Evolutionary conservation across 345 rosid genomes (phyloP).

Genomic region (Eucalyptus marginata): DNA sequence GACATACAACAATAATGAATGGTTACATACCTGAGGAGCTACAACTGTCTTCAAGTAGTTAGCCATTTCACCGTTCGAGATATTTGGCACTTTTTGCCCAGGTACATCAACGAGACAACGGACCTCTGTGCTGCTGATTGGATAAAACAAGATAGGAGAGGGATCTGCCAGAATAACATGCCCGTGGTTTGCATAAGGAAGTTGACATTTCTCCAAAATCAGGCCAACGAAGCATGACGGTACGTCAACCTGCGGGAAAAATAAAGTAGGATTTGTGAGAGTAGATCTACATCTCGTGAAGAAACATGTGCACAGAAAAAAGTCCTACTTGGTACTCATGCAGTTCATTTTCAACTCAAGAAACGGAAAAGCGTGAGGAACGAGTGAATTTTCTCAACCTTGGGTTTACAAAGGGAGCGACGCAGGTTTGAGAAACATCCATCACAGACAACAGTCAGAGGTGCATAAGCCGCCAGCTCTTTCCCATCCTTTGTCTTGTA

Average conservation of each 20-base stretch:
- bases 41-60: conserved; percentile 33
- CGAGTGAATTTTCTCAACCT: conserved; percentile 13
- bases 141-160: conserved; percentile 48
- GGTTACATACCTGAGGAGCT: conserved; percentile 32
- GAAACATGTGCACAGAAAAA: neutral
- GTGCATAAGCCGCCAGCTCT: conserved; percentile 40
- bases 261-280: neutral
- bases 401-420: conserved; percentile 60
- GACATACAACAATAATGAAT: neutral
- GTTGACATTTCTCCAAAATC: conserved; percentile 52
- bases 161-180: conserved; percentile 44
- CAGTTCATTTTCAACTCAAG: neutral
- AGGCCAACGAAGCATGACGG: conserved; percentile 56
- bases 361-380: neutral
- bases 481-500: conserved; percentile 58
- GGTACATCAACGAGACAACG: conserved; percentile 50
- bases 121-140: conserved; percentile 43
- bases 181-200: conserved; percentile 43
- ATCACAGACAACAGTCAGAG: conserved; percentile 69
- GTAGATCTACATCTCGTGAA: neutral
- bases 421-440: conserved; percentile 83
- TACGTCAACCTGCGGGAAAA: conserved; percentile 33
- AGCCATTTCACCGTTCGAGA: conserved; percentile 45
- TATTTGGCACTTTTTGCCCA: conserved; percentile 46
- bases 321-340: neutral